Conservation (phyloP, 2,329 filamentous ascomycete species). For the Coniella vitis region DNA sequence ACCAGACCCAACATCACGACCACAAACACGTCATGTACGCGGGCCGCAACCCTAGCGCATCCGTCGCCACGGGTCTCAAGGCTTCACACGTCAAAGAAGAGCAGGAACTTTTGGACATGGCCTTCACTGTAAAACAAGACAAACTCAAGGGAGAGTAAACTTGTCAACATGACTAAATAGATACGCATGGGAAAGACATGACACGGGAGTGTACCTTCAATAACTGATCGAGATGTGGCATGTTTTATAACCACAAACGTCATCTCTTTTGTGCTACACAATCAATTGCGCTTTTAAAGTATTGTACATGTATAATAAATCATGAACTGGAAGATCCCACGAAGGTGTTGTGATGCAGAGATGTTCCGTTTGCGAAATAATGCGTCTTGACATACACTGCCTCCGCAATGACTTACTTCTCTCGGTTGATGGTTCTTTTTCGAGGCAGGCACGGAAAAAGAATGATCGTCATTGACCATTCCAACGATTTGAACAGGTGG, state of each 20-base stretch:
- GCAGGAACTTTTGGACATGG: slow-evolving; percentile 66
- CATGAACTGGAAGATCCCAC: slow-evolving; percentile 13
- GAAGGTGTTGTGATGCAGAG: slow-evolving; percentile 3
- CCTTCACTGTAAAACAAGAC: slow-evolving; percentile 58
- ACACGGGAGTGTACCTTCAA: no score
- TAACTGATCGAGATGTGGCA: background rate
- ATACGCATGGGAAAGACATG: background rate
- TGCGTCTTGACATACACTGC: no score
- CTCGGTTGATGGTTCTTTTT: no score
- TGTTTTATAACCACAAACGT: slow-evolving; percentile 2
- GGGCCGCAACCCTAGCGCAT: slow-evolving; percentile 86
- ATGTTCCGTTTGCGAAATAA: no score
- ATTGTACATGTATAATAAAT: slow-evolving; percentile 8
- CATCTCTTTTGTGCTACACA: slow-evolving; percentile 13
- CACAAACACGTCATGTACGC: slow-evolving; percentile 96
- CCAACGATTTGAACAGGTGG: no score
- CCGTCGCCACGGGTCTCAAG: slow-evolving; percentile 91
- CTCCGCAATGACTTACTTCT: no score
- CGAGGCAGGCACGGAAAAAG: no score
- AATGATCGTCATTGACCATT: no score
- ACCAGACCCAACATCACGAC: slow-evolving; percentile 87
- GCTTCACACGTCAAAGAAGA: slow-evolving; percentile 85
- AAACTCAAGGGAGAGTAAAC: slow-evolving; percentile 61
- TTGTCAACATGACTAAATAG: background rate
- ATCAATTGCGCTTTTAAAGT: slow-evolving; percentile 1